These are phyloP conservation scores for Wilcoxina mikolae DNA, from an alignment of 495 filamentous ascomycete species.

Conservation along the genomic window DNA sequence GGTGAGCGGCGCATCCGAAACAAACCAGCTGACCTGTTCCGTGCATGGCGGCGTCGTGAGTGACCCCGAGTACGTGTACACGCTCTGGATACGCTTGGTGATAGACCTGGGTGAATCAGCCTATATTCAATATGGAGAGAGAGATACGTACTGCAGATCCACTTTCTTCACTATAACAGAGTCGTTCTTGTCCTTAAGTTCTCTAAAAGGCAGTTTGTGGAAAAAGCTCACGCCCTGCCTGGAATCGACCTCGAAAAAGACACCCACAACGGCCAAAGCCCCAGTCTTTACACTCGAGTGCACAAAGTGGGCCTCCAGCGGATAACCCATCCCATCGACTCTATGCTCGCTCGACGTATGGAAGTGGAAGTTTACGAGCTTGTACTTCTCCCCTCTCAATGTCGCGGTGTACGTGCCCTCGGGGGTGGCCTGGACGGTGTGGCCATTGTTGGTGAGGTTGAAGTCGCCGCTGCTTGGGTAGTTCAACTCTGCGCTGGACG, in stretches of 20 bases:
- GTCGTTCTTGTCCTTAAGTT: background rate
- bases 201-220: background rate
- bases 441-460: slow-evolving; percentile 17
- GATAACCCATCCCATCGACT: slow-evolving; percentile 37
- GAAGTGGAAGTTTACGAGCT: slow-evolving; percentile 52
- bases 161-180: background rate
- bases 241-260: slow-evolving; percentile 43
- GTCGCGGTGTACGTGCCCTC: slow-evolving; percentile 17
- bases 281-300: slow-evolving; percentile 29
- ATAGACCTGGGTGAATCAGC: slow-evolving; percentile 30
- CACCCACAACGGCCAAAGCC: slow-evolving; percentile 38
- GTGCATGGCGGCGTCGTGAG: slow-evolving; percentile 56
- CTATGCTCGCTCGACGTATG: slow-evolving; percentile 55
- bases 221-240: slow-evolving; percentile 8
- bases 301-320: slow-evolving; percentile 53
- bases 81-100: background rate
- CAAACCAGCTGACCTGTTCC: slow-evolving; percentile 47
- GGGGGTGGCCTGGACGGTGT: slow-evolving; percentile 19
- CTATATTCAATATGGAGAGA: background rate
- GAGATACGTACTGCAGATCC: slow-evolving; percentile 1
- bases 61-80: slow-evolving; percentile 42
- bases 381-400: slow-evolving; percentile 35
- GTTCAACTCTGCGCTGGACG: background rate
- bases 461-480: slow-evolving; percentile 11
- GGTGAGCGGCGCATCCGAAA: slow-evolving; percentile 38